These are phyloP conservation scores for Alternaria triticimaculans DNA, from an alignment of 2,329 filamentous ascomycete species.

Conservation along the genomic window DNA sequence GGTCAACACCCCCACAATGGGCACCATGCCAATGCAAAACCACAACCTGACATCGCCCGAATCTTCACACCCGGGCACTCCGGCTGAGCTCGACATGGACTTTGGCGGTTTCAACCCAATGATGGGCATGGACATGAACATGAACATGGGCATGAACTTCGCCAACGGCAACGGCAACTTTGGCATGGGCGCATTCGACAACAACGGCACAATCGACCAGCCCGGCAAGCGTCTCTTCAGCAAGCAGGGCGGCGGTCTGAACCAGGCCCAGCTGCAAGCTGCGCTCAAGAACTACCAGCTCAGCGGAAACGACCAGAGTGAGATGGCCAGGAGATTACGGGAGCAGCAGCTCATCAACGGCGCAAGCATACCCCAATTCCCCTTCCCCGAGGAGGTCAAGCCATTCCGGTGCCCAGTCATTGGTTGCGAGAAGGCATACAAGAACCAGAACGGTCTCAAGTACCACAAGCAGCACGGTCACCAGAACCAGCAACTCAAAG, in stretches of 20 bases:
- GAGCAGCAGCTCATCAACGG: slow-evolving; percentile 68
- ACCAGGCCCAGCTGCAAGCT: slow-evolving; percentile 72
- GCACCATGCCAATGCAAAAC: slow-evolving; percentile 72
- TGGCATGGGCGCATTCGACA: slow-evolving; percentile 51
- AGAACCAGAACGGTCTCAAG: slow-evolving; percentile 98
- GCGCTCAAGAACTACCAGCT: slow-evolving; percentile 79
- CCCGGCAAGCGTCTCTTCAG: slow-evolving; percentile 93
- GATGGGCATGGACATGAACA: slow-evolving; percentile 42
- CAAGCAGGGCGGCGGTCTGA: slow-evolving; percentile 74
- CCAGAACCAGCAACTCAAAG: slow-evolving; percentile 93
- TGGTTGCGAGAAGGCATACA: slow-evolving; percentile 98
- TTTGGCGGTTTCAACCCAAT: slow-evolving; percentile 56
- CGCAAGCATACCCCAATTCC: slow-evolving; percentile 49
- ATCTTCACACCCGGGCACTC: slow-evolving; percentile 73
- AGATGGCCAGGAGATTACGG: slow-evolving; percentile 70
- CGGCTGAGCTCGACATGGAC: slow-evolving; percentile 77
- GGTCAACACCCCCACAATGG: slow-evolving; percentile 91
- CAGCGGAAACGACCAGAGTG: slow-evolving; percentile 67
- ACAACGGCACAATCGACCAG: slow-evolving; percentile 74
- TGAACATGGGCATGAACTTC: slow-evolving; percentile 45
- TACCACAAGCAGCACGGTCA: slow-evolving; percentile 89
- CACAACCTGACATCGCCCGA: slow-evolving; percentile 67
- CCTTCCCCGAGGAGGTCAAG: slow-evolving; percentile 83
- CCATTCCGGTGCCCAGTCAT: slow-evolving; percentile 98
- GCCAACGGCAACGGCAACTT: slow-evolving; percentile 43